Percentiles rank a stretch among this genome's conserved stretches.
Evolutionary conservation across 306 rosid genomes (phyloP).

Genomic region (Rosa multiflora): DNA sequence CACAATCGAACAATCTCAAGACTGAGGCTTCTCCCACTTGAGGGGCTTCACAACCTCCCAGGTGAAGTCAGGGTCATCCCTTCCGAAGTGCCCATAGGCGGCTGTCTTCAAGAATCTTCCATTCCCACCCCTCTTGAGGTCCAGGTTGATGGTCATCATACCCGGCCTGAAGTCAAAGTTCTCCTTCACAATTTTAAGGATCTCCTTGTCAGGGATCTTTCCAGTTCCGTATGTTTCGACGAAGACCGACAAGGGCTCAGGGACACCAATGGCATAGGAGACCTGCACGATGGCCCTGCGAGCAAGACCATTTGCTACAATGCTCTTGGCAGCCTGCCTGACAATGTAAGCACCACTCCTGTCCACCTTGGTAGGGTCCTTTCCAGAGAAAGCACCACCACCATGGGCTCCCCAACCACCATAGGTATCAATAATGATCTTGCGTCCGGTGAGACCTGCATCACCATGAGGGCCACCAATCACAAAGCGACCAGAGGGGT

Average conservation of each 20-base stretch:
- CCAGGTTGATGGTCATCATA: constrained; percentile 93
- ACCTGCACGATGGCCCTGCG: constrained; percentile 93
- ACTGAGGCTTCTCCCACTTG: constrained; percentile 90
- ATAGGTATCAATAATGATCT: constrained; percentile 94
- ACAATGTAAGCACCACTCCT: constrained; percentile 97
- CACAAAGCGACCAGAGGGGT: constrained; percentile 99
- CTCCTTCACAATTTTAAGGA: constrained; percentile 89
- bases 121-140: constrained; percentile 89
- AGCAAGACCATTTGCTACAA: constrained; percentile 93
- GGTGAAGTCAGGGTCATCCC: constrained; percentile 96
- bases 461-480: constrained; percentile 99
- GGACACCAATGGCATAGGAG: constrained; percentile 97
- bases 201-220: constrained; percentile 90
- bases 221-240: constrained; percentile 87
- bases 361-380: constrained; percentile 99
- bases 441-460: constrained; percentile 98
- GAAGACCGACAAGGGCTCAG: constrained; percentile 88
- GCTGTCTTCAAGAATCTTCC: constrained; percentile 92
- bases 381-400: constrained; percentile 99
- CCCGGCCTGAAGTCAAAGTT: constrained; percentile 96
- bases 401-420: constrained; percentile 99
- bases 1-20: constrained; percentile 28
- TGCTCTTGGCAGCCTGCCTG: constrained; percentile 97
- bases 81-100: constrained; percentile 98
- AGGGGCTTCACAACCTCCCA: constrained; percentile 99